A percentile compares a stretch with the other conserved stretches of the same genome.
These are phyloP conservation scores for Daldinia concentrica DNA, from an alignment of 495 filamentous ascomycete genomes.

Conservation along the genomic window DNA sequence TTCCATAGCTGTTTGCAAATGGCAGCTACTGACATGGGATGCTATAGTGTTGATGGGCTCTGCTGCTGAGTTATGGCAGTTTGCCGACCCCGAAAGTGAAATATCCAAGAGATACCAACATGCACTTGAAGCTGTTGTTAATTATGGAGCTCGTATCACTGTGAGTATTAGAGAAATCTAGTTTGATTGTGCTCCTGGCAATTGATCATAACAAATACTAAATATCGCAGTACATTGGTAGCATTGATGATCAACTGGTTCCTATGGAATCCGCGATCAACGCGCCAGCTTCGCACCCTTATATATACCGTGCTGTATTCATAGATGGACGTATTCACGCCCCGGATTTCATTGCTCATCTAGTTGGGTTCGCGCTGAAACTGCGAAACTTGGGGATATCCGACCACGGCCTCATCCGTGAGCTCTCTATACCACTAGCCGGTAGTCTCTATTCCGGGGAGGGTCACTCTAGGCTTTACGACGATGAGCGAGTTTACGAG, in stretches of 20 bases:
- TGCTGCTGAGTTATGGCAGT: conserved; percentile 92
- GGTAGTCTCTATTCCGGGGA: conserved; percentile 92
- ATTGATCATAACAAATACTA: background rate
- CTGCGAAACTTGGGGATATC: conserved; percentile 90
- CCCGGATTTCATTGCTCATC: conserved; percentile 89
- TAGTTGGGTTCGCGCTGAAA: conserved; percentile 93
- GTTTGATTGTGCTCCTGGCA: background rate
- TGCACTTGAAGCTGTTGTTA: conserved; percentile 74
- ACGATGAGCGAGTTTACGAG: conserved; percentile 89
- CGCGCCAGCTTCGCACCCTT: conserved; percentile 82
- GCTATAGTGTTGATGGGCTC: conserved; percentile 74
- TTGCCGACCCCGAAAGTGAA: conserved; percentile 77
- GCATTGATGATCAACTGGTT: conserved; percentile 96
- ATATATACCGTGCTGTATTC: conserved; percentile 92
- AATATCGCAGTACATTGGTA: conserved; percentile 66
- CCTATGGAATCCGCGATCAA: conserved; percentile 85
- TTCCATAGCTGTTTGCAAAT: background rate
- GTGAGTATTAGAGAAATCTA: conserved; percentile 25
- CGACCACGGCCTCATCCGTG: conserved; percentile 92
- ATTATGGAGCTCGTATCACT: conserved; percentile 81
- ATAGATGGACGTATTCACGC: conserved; percentile 93
- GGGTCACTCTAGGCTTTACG: conserved; percentile 92
- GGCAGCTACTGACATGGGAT: conserved; percentile 11
- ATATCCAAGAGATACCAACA: conserved; percentile 84
- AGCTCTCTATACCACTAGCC: conserved; percentile 86